A percentile compares a stretch with the other conserved stretches of the same genome.
phyloP scores from a whole-genome alignment of 495 filamentous ascomycete genomes.

The Pyrenopolyporus hunteri region DNA sequence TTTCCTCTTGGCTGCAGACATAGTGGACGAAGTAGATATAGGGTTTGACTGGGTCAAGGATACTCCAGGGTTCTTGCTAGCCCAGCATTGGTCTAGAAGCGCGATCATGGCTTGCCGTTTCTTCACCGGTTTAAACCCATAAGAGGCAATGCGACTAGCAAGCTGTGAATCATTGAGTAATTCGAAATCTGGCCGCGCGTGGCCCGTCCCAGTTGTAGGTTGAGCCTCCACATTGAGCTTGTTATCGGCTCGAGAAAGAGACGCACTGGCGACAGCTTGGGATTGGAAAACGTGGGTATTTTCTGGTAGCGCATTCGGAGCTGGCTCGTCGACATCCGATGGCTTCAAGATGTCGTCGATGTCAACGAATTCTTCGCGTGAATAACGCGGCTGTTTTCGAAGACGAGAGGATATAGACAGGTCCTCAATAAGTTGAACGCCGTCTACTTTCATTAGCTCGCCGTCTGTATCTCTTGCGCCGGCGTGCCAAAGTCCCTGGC shows the following conservation, averaged over 20 bases:
- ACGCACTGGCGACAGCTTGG: slow-evolving; percentile 13
- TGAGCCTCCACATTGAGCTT: slow-evolving; percentile 2
- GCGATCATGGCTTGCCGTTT: slow-evolving; percentile 73
- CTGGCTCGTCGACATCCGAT: slow-evolving; percentile 8
- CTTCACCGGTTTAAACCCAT: slow-evolving; percentile 78
- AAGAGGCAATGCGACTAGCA: slow-evolving; percentile 64
- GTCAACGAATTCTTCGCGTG: slow-evolving; percentile 44
- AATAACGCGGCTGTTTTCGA: not conserved
- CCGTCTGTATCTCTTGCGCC: slow-evolving; percentile 69
- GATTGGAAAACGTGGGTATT: slow-evolving; percentile 19
- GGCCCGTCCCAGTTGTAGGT: slow-evolving; percentile 40
- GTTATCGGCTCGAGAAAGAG: slow-evolving; percentile 18
- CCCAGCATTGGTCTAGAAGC: slow-evolving; percentile 76
- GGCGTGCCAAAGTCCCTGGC: slow-evolving; percentile 66
- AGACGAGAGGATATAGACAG: not conserved
- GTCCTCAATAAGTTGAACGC: slow-evolving; percentile 59
- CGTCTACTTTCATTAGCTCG: slow-evolving; percentile 62
- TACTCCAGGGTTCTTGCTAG: slow-evolving; percentile 46
- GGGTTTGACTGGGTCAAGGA: slow-evolving; percentile 10
- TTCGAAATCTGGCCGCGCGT: slow-evolving; percentile 62
- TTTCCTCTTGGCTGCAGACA: slow-evolving; percentile 9
- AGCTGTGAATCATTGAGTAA: slow-evolving; percentile 69
- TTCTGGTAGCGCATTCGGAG: not conserved
- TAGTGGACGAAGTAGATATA: slow-evolving; percentile 34
- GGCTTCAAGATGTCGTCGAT: slow-evolving; percentile 46